phyloP scores from a whole-genome alignment of 2,329 filamentous ascomycete species.

The Neurospora sp. region DNA sequence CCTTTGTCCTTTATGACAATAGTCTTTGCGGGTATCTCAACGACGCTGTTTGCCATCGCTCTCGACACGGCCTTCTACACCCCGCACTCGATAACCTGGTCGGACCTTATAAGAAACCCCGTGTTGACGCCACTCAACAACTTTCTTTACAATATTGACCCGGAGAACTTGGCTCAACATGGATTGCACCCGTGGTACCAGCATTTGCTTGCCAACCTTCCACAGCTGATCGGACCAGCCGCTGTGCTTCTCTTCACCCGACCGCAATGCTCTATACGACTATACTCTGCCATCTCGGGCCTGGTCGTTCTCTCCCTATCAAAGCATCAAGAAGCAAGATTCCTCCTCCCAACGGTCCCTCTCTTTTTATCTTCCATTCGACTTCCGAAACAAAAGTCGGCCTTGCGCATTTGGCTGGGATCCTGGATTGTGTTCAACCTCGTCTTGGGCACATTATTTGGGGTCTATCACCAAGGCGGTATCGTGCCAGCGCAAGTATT shows the following conservation, averaged over 20 bases:
- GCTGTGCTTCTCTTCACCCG: conserved; percentile 48
- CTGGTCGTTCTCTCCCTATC: conserved; percentile 62
- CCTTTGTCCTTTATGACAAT: conserved; percentile 54
- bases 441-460: conserved; percentile 61
- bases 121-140: conserved; percentile 72
- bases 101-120: conserved; percentile 51
- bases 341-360: conserved; percentile 65
- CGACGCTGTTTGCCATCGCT: conserved; percentile 61
- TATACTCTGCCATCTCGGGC: conserved; percentile 66
- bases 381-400: conserved; percentile 45
- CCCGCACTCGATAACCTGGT: conserved; percentile 51
- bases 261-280: conserved; percentile 47
- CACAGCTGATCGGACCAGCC: conserved; percentile 63
- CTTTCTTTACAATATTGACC: conserved; percentile 61
- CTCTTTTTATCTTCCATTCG: conserved; percentile 65
- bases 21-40: conserved; percentile 53
- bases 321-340: conserved; percentile 72
- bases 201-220: conserved; percentile 60
- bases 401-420: conserved; percentile 44
- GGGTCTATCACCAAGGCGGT: conserved; percentile 72
- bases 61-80: conserved; percentile 82
- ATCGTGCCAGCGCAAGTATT: conserved; percentile 68
- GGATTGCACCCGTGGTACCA: conserved; percentile 73
- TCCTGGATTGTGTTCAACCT: conserved; percentile 63
- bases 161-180: conserved; percentile 62